Base-by-base conservation (phyloP, 1,284 basidiomycete species). In the Ceratobasidium sp. region DNA sequence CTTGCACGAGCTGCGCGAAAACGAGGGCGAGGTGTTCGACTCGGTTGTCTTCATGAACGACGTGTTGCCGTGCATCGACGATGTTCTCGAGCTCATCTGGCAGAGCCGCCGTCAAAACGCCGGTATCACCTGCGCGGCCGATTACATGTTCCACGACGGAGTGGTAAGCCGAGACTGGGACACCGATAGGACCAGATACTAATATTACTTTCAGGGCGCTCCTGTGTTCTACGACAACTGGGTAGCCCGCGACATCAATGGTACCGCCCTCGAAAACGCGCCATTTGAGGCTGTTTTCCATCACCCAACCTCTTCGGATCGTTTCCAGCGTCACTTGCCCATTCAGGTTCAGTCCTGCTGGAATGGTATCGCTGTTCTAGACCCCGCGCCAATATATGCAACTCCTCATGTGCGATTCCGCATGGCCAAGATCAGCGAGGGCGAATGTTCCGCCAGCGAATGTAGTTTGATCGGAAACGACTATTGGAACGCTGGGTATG, bases 1-100 rank as follows among this genome's bases (percentile, higher is more conserved):
- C 0, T 84, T 98, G 29, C 92, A 96, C 83, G 96, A 98, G 81
- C 86, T 97, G 54, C 87, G 96, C 61, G 95, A 97, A 81, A 85
- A 91, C 46, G 90, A 95, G 80, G 91, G 91, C 81, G 95, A 98
- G 82, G 90, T 93, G 77, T 98, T 98, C 78, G 96, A 98, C 84
- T 89, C 92, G 49, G 93, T 98, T 83, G 86, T 98, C 75, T 98
- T 98, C 86, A 98, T 98, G 96, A 98, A 97, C 87, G 96, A 98
- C 83, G 92, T 98, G 81, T 85, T 98, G 41, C 96, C 96, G 16
- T 98, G 96, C 82, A 90, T 96, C 65, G 96, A 98, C 81, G 96
- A 98, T 83, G 83, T 98, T 65, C 89, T 98, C 79, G 96, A 98
- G 84, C 89, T 98, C 80, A 95, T 98, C 81, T 98, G 92, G 92